Evolutionary conservation across 176 grass and related monocot species (phyloP).

Genomic region (Carex cristatella): DNA sequence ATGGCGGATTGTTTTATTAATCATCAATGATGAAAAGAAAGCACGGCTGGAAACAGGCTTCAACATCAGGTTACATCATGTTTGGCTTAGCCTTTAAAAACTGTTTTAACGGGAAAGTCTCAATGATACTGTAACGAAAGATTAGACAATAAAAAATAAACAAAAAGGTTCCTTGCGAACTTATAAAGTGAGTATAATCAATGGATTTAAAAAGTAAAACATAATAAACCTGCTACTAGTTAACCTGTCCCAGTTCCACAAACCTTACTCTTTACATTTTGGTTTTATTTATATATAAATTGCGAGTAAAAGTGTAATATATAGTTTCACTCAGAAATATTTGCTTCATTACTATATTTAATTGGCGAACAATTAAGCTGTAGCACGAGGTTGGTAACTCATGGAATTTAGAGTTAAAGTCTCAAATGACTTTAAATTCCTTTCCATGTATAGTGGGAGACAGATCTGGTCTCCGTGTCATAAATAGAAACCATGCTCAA

Average conservation of each 20-base stretch:
- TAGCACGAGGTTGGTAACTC: neutral
- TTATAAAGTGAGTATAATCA: neutral
- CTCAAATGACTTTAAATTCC: neutral
- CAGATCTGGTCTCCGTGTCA: conserved; percentile 18
- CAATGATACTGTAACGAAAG: conserved; percentile 10
- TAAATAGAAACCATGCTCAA: conserved; percentile 19
- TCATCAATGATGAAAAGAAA: neutral
- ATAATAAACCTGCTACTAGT: neutral
- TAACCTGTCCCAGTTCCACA: neutral
- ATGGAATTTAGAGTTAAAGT: neutral
- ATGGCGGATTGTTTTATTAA: conserved; percentile 1
- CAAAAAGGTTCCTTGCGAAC: neutral
- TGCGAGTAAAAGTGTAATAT: neutral
- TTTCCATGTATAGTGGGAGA: conserved; percentile 8
- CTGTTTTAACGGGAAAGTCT: neutral
- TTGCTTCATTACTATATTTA: neutral
- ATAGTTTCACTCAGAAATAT: neutral
- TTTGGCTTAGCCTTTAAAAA: neutral
- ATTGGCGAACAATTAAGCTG: neutral
- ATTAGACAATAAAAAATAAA: neutral
- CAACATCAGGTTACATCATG: neutral
- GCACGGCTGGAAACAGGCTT: neutral
- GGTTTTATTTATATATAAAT: neutral
- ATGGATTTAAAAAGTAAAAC: neutral
- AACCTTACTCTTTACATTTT: neutral